Conservation (phyloP, 371 early-diverging fungal species). For the Actinomortierella wolfii region DNA sequence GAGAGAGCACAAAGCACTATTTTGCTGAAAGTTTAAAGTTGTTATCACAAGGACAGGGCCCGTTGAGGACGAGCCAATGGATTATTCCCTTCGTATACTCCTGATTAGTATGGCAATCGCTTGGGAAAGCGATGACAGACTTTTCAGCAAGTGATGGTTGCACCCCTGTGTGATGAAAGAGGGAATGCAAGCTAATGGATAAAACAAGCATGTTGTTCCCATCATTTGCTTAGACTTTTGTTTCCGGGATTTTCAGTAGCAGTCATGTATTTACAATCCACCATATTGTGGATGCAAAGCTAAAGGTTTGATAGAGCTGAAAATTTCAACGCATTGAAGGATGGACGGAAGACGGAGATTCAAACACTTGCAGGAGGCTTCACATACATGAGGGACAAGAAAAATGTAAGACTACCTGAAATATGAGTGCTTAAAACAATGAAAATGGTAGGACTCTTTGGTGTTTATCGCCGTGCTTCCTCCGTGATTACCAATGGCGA, state of each 20-base stretch:
- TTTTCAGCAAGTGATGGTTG: constrained; percentile 7
- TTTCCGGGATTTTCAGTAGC: too few species aligned
- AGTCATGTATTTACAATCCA: too few species aligned
- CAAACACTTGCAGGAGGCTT: neutral
- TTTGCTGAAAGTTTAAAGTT: constrained; percentile 1
- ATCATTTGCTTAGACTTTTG: too few species aligned
- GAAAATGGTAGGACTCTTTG: neutral
- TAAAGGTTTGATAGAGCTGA: too few species aligned
- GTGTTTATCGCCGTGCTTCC: constrained; percentile 1
- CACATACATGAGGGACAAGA: neutral
- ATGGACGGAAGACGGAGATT: too few species aligned
- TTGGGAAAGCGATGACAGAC: constrained; percentile 14
- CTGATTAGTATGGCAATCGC: constrained; percentile 14
- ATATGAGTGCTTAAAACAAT: neutral
- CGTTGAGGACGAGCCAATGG: neutral
- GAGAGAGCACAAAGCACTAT: too few species aligned
- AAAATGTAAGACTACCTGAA: too few species aligned
- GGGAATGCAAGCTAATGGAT: too few species aligned
- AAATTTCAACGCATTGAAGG: too few species aligned
- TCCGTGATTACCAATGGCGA: constrained; percentile 8
- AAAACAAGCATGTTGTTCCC: too few species aligned
- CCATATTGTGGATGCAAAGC: too few species aligned
- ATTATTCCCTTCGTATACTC: neutral
- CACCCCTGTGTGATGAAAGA: constrained; percentile 8
- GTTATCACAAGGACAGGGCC: neutral